phyloP scores from a whole-genome alignment of 2,329 filamentous ascomycete species.

The Bipolaris gigantea region DNA sequence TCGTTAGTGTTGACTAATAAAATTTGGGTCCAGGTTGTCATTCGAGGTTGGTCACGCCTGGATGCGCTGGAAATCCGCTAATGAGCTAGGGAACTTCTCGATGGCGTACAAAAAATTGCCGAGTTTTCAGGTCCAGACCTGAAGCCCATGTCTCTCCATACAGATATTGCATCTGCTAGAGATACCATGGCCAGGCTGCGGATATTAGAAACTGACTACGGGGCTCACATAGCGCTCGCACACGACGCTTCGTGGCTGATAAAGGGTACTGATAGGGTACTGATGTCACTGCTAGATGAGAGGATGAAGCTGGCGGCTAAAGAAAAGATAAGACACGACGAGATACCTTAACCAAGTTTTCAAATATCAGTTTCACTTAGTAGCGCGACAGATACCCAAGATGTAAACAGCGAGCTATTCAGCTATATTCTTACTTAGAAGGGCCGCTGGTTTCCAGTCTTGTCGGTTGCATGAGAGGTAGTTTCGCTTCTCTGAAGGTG shows the following conservation, averaged over 20 bases:
- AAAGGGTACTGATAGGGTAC: conserved; percentile 26
- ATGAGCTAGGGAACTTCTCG: conserved; percentile 29
- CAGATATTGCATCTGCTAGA: conserved; percentile 29
- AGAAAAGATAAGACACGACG: conserved; percentile 24
- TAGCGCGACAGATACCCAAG: too few relatives aligned
- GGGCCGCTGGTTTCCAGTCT: too few relatives aligned
- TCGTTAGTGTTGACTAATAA: background rate
- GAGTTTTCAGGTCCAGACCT: conserved; percentile 28
- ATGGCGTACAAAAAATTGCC: conserved; percentile 33
- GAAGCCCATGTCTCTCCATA: conserved; percentile 32
- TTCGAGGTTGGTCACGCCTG: conserved; percentile 26
- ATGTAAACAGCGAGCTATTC: too few relatives aligned
- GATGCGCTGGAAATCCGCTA: background rate
- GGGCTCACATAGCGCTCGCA: conserved; percentile 35
- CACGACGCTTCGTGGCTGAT: conserved; percentile 39
- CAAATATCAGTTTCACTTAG: too few relatives aligned
- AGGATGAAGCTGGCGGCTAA: conserved; percentile 28
- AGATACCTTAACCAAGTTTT: conserved; percentile 4
- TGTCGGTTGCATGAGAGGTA: too few relatives aligned
- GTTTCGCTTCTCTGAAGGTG: too few relatives aligned
- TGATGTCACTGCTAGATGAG: conserved; percentile 35
- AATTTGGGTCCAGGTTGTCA: conserved; percentile 22
- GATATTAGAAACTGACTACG: conserved; percentile 26
- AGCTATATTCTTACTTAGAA: too few relatives aligned
- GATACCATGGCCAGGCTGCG: conserved; percentile 33